Evolutionary conservation across 495 filamentous ascomycete species (phyloP).

Genomic region (Letharia columbiana): DNA sequence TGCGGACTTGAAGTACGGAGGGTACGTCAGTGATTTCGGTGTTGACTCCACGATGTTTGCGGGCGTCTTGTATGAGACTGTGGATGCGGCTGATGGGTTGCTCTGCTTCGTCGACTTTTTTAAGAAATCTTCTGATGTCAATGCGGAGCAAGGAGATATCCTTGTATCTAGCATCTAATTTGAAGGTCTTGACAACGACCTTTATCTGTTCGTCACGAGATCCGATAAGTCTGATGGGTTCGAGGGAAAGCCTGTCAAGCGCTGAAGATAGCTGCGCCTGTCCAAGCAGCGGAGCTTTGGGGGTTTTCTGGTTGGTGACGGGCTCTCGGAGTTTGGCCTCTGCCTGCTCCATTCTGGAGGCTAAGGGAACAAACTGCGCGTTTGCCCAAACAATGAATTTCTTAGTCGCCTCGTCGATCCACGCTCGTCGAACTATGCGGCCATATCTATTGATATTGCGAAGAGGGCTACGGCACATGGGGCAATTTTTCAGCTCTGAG

Average conservation of each 20-base stretch:
- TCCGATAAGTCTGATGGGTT: conserved; percentile 8
- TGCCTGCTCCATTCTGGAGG: conserved; percentile 30
- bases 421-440: conserved; percentile 52
- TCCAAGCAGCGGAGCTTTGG: conserved; percentile 4
- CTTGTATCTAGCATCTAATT: conserved; percentile 12
- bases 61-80: conserved; percentile 43
- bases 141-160: conserved; percentile 30
- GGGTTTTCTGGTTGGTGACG: background rate
- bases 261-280: conserved; percentile 15
- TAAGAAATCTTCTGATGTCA: conserved; percentile 36
- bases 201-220: conserved; percentile 17
- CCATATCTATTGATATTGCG: conserved; percentile 57
- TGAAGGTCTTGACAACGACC: conserved; percentile 6
- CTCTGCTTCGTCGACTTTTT: conserved; percentile 43
- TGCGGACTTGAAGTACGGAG: conserved; percentile 30
- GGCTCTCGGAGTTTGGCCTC: conserved; percentile 28
- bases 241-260: conserved; percentile 15
- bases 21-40: conserved; percentile 38
- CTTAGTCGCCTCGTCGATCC: conserved; percentile 60
- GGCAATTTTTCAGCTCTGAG: conserved; percentile 46
- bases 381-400: conserved; percentile 52
- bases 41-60: conserved; percentile 30
- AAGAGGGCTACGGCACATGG: conserved; percentile 54
- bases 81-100: conserved; percentile 53
- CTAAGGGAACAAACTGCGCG: conserved; percentile 41